Conservation (phyloP, 805 yeast species). For the Debaryomyces castellii region DNA sequence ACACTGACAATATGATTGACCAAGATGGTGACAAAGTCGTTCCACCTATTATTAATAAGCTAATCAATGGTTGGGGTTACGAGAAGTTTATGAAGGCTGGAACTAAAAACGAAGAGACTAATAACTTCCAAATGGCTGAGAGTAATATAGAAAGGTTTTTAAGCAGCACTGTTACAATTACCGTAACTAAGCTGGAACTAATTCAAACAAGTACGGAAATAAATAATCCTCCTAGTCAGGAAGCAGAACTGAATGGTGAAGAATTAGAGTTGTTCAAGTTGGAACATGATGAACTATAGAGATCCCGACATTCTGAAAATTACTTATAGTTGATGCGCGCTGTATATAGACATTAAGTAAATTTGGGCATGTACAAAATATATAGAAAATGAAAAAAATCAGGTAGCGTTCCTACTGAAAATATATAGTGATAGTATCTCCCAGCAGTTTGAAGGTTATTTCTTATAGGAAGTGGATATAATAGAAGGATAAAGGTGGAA, state of each 20-base stretch:
- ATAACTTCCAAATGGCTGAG: background rate
- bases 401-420: background rate
- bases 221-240: background rate
- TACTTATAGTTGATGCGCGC: background rate
- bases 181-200: slow-evolving; percentile 5
- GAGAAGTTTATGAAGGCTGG: slow-evolving; percentile 13
- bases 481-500: background rate
- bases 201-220: background rate
- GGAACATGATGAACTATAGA: slow-evolving; percentile 1
- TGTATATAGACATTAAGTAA: background rate
- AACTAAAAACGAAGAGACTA: background rate
- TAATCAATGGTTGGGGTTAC: slow-evolving; percentile 26
- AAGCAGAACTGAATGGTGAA: background rate
- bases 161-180: slow-evolving; percentile 5
- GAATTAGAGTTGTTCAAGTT: too few relatives aligned
- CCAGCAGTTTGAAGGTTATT: background rate
- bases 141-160: background rate
- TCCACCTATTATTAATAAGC: slow-evolving; percentile 21
- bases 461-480: background rate
- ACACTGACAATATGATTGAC: slow-evolving; percentile 31
- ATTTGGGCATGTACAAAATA: background rate
- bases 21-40: slow-evolving; percentile 27
- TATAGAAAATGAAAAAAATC: slow-evolving; percentile 1
- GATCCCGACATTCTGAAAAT: background rate
- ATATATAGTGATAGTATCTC: background rate